Conservation (phyloP, 2,329 filamentous ascomycete genomes). For the Arthroderma uncinatum region DNA sequence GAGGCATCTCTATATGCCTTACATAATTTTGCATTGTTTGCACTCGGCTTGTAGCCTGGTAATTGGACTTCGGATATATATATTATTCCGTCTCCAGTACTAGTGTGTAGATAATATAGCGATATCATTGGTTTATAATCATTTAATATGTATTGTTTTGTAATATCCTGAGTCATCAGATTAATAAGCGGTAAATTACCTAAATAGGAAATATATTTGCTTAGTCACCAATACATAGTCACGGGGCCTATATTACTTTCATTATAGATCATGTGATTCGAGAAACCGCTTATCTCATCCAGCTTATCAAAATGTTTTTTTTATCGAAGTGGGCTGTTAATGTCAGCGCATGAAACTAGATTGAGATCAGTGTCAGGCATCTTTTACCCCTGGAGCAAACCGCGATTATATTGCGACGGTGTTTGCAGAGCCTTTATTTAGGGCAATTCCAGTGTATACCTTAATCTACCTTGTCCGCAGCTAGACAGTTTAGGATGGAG, state of each 20-base stretch:
- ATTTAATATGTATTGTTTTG: no score
- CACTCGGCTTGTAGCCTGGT: neutral
- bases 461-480: neutral
- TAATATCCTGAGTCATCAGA: no score
- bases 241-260: no score
- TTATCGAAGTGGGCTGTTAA: neutral
- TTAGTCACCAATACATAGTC: no score
- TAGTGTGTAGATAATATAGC: neutral
- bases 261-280: neutral
- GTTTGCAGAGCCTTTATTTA: no score
- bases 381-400: no score
- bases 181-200: no score
- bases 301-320: neutral
- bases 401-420: no score
- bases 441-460: no score
- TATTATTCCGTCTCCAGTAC: neutral
- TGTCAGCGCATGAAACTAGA: no score
- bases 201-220: no score
- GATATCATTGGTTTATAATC: no score
- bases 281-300: neutral
- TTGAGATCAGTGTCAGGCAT: neutral
- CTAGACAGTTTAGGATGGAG: slow-evolving; percentile 56
- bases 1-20: neutral
- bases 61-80: neutral
- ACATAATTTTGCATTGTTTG: neutral